These are phyloP conservation scores for Salinomyces thailandicus DNA, from an alignment of 2,329 filamentous ascomycete species.

Conservation along the genomic window DNA sequence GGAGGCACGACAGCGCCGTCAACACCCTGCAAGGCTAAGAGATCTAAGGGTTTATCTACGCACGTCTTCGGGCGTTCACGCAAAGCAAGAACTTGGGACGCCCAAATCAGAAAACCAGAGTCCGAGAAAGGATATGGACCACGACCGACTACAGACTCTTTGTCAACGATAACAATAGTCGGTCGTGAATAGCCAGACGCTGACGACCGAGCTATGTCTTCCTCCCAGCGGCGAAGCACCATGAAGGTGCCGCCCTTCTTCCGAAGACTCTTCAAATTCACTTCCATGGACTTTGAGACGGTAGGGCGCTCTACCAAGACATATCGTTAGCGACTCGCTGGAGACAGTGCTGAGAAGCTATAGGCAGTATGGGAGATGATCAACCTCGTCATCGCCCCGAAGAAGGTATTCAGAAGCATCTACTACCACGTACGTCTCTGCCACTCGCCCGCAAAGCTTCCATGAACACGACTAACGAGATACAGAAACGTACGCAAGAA, in stretches of 20 bases:
- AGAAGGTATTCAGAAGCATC: slow-evolving; percentile 61
- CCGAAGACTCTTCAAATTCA: slow-evolving; percentile 60
- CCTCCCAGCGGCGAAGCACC: slow-evolving; percentile 34
- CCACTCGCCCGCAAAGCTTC: not conserved
- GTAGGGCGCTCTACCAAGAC: slow-evolving; percentile 10
- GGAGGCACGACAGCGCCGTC: no score
- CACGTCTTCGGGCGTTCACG: no score
- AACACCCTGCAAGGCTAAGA: no score
- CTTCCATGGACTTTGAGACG: slow-evolving; percentile 66
- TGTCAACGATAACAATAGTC: no score
- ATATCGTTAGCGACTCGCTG: not conserved
- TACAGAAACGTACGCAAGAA: slow-evolving; percentile 23
- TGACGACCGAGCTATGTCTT: no score
- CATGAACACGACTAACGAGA: slow-evolving; percentile 1
- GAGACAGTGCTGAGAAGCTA: slow-evolving; percentile 1
- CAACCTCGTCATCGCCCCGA: slow-evolving; percentile 55
- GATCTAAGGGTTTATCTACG: no score
- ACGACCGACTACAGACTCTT: no score
- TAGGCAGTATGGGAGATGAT: slow-evolving; percentile 61
- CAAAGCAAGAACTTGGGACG: no score
- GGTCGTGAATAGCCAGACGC: no score
- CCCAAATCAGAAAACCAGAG: no score
- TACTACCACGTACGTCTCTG: slow-evolving; percentile 52
- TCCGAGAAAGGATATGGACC: no score
- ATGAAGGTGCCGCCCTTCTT: slow-evolving; percentile 57